Evolutionary conservation across 2,329 filamentous ascomycete genomes (phyloP).

Genomic region (Dactylellina leptospora): DNA sequence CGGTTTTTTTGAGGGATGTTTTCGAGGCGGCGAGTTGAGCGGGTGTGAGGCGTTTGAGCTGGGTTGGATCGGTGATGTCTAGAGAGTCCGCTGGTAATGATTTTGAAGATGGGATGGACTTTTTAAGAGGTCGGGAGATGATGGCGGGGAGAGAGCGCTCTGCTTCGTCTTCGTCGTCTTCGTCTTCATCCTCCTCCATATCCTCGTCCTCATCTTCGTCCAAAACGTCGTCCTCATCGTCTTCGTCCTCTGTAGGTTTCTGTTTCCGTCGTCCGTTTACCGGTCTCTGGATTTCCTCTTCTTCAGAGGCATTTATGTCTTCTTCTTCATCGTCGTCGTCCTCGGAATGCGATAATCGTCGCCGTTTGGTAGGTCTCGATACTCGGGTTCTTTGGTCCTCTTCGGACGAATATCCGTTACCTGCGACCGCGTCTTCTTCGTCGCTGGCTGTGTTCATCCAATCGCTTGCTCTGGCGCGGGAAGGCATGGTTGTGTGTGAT

Average conservation of each 20-base stretch:
- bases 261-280: slow-evolving; percentile 31
- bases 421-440: slow-evolving; percentile 17
- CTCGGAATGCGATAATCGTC: slow-evolving; percentile 41
- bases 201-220: slow-evolving; percentile 56
- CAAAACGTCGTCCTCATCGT: slow-evolving; percentile 57
- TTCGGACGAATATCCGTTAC: slow-evolving; percentile 29
- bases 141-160: slow-evolving; percentile 55
- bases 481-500: slow-evolving; percentile 30
- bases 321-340: slow-evolving; percentile 42
- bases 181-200: slow-evolving; percentile 34
- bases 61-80: slow-evolving; percentile 62
- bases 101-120: slow-evolving; percentile 58
- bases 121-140: slow-evolving; percentile 56
- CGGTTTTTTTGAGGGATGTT: slow-evolving; percentile 74
- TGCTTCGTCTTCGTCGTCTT: slow-evolving; percentile 55
- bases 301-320: slow-evolving; percentile 20
- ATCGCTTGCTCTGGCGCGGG: slow-evolving; percentile 49
- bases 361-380: slow-evolving; percentile 45
- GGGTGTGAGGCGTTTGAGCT: slow-evolving; percentile 67
- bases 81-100: slow-evolving; percentile 60
- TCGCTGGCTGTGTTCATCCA: slow-evolving; percentile 45
- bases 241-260: slow-evolving; percentile 6
- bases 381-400: slow-evolving; percentile 34
- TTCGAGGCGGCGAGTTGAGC: slow-evolving; percentile 74
- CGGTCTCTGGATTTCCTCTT: slow-evolving; percentile 46